A percentile compares a stretch with the other conserved stretches of the same genome.
Conservation (phyloP, 2,329 filamentous ascomycete genomes). For the Cladophialophora bantiana region DNA sequence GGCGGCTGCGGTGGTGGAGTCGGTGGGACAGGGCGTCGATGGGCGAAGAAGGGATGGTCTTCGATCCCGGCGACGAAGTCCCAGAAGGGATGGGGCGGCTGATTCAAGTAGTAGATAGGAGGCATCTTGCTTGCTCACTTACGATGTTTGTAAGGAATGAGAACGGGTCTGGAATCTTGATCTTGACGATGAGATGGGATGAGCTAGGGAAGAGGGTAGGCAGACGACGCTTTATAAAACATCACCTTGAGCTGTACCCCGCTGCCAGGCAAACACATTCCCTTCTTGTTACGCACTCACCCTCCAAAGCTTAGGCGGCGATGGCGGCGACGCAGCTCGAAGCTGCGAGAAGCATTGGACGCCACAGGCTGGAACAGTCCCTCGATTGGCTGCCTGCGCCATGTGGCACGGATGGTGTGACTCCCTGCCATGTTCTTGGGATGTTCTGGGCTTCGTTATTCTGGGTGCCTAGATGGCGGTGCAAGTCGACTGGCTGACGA, state of each 20-base stretch:
- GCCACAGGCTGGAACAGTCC: constrained; percentile 6
- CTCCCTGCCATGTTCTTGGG: background rate
- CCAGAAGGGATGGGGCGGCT: constrained; percentile 58
- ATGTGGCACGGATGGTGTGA: constrained; percentile 15
- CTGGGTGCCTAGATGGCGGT: constrained; percentile 9
- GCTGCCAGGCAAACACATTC: constrained; percentile 37
- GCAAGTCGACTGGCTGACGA: background rate
- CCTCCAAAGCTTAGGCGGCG: constrained; percentile 22
- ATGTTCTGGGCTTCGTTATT: background rate
- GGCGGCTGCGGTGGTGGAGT: constrained; percentile 34
- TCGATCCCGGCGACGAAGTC: constrained; percentile 62
- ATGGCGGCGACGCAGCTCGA: constrained; percentile 28
- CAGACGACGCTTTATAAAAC: constrained; percentile 26
- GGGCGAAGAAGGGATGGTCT: constrained; percentile 55
- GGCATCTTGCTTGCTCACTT: constrained; percentile 53
- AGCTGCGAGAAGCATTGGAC: constrained; percentile 28
- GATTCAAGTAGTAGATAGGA: constrained; percentile 57
- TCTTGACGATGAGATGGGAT: constrained; percentile 2
- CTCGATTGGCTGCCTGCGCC: background rate
- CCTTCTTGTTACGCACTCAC: constrained; percentile 9
- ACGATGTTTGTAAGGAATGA: constrained; percentile 8
- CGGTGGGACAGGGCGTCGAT: constrained; percentile 46
- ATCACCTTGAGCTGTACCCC: constrained; percentile 17
- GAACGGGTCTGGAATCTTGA: background rate
- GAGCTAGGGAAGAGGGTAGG: background rate